Base-by-base conservation (phyloP, 176 grass and related monocot species). In the Zoysia pacifica region DNA sequence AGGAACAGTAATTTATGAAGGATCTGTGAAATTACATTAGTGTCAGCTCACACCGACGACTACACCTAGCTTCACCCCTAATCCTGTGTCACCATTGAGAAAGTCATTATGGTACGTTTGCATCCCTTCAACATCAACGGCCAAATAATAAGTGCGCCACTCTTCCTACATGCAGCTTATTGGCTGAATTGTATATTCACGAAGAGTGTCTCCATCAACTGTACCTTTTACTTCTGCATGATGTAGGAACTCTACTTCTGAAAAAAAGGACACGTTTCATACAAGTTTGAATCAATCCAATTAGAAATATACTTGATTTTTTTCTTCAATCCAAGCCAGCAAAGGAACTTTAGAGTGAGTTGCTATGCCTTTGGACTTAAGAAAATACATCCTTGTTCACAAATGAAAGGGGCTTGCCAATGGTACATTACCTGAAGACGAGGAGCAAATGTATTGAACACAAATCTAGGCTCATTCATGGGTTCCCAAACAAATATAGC, bases 401-500 rank as follows among this genome's bases (percentile, higher is more conserved):
- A 60, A 39, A n/a, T 64, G 0, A 63, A 75, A 79, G 72, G 16
- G 20, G 2, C 13, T 55, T 70, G 18, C 48, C 16, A 69, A 67
- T 54, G 62, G 43, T 51, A 75, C 10, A 7, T 62, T 86, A 97
- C 91, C 91, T 94, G 87, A 86, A 97, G 65, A 90, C 88, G 55
- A 79, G 87, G 87, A 79, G 75, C 84, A 28, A 89, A 94, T 78
- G 91, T 86, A 60, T 91, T 91, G 41, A 85, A 91, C 36, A 86
- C 62, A 81, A 91, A 97, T 65, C 94, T 84, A 84, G 94, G 91
- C 66, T 97, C 94, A 90, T 94, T 97, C 64, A 97, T 94, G 49
- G 94, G 89, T 76, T 97, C 94, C 94, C 94, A 97, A 38, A 89
- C 87, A 97, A 97, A 97, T 86, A 97, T 94, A 35, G 94, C 91